phyloP scores from a whole-genome alignment of 1,284 basidiomycete genomes.

The Bondarzewia mesenterica region DNA sequence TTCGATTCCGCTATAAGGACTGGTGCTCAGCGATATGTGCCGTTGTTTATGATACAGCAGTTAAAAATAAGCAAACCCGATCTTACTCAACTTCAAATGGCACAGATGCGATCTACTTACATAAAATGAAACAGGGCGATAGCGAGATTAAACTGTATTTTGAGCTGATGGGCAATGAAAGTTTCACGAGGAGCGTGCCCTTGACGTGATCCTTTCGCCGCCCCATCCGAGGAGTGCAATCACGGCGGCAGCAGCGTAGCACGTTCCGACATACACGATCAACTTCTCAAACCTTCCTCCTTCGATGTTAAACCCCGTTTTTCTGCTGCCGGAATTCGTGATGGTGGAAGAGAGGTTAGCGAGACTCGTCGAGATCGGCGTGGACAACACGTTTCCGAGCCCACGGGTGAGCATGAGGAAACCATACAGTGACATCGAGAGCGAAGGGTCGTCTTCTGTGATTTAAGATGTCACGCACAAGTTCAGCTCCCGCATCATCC shows the following conservation, averaged over 20 bases:
- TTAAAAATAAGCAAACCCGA: too few species aligned
- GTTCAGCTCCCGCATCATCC: too few species aligned
- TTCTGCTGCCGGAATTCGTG: conserved; percentile 1
- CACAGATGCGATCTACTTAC: not conserved
- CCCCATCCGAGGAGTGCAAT: conserved; percentile 19
- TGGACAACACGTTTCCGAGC: conserved; percentile 33
- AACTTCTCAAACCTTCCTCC: conserved; percentile 24
- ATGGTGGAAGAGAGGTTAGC: conserved; percentile 1
- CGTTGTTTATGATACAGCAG: not conserved
- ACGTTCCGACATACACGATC: conserved; percentile 28
- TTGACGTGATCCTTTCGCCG: not conserved
- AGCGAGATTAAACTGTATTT: too few species aligned
- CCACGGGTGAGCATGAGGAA: conserved; percentile 30
- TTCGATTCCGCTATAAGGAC: not conserved
- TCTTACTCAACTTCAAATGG: too few species aligned
- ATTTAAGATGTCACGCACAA: too few species aligned
- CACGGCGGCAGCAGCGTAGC: conserved; percentile 26
- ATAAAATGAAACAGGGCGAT: not conserved
- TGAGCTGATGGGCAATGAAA: too few species aligned
- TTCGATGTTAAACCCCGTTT: conserved; percentile 25
- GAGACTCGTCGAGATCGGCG: conserved; percentile 30
- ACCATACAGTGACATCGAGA: conserved; percentile 29
- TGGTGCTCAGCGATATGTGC: not conserved
- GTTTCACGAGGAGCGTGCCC: too few species aligned
- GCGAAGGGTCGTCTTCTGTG: conserved; percentile 29